A percentile compares a stretch with the other conserved stretches of the same genome.
Evolutionary conservation across 768 basidiomycete genomes (phyloP).

Genomic region (Naganishia vaughanmartiniae): DNA sequence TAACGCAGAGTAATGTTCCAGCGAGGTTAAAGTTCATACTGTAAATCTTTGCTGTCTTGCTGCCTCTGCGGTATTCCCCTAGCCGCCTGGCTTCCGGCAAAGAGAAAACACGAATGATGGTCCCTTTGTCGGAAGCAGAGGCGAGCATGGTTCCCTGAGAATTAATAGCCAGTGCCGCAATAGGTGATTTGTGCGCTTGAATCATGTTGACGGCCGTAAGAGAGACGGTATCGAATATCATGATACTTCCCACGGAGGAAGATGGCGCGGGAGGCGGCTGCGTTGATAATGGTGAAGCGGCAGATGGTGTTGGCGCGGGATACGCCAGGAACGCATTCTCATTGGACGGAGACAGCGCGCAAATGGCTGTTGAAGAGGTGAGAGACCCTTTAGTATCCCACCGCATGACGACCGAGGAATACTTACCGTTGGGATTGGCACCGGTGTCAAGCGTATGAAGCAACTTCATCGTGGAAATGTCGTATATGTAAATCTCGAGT

Average conservation of each 20-base stretch:
- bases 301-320: slow-evolving; percentile 87
- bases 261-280: slow-evolving; percentile 53
- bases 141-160: slow-evolving; percentile 83
- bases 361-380: slow-evolving; percentile 61
- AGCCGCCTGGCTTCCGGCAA: slow-evolving; percentile 88
- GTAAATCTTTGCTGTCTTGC: slow-evolving; percentile 78
- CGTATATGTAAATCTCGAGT: slow-evolving; percentile 97
- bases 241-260: slow-evolving; percentile 64
- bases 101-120: slow-evolving; percentile 91
- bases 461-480: slow-evolving; percentile 97
- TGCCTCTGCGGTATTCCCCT: slow-evolving; percentile 91
- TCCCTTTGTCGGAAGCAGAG: slow-evolving; percentile 90
- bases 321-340: slow-evolving; percentile 94
- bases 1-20: slow-evolving; percentile 79
- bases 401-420: slow-evolving; percentile 24
- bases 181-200: slow-evolving; percentile 91
- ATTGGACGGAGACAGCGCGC: slow-evolving; percentile 87
- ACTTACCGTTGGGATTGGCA: slow-evolving; percentile 80
- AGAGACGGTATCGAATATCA: slow-evolving; percentile 88
- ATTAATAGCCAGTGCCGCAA: slow-evolving; percentile 83
- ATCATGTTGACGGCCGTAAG: slow-evolving; percentile 92
- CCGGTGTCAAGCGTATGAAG: slow-evolving; percentile 96
- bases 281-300: slow-evolving; percentile 61
- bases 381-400: not conserved
- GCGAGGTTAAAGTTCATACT: slow-evolving; percentile 81